Evolutionary conservation across 2,329 filamentous ascomycete species (phyloP).

Genomic region (Helicocarpus griseus): DNA sequence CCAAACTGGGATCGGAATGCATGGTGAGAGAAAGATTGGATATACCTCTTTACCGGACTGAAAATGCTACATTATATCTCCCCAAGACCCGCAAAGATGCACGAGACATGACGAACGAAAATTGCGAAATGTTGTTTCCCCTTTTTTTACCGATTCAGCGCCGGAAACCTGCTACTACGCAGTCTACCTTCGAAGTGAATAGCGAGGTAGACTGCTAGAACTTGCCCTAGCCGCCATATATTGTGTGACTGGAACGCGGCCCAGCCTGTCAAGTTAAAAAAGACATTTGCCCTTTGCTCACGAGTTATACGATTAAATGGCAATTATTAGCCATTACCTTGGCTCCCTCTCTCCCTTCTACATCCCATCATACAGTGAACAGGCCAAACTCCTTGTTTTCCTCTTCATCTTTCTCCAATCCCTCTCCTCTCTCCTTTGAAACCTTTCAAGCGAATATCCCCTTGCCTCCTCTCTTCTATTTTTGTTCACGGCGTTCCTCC

Average conservation of each 20-base stretch:
- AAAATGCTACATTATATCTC: background rate
- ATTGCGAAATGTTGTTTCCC: background rate
- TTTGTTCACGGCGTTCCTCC: background rate
- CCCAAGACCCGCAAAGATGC: background rate
- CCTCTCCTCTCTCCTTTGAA: background rate
- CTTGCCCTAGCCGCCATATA: too few relatives aligned
- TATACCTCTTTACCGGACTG: background rate
- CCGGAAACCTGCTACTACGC: background rate
- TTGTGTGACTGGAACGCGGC: too few relatives aligned
- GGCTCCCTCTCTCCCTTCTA: background rate
- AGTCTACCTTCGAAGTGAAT: too few relatives aligned
- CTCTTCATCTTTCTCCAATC: background rate
- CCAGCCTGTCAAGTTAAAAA: too few relatives aligned
- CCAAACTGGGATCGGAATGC: conserved; percentile 76
- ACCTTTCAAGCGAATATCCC: background rate
- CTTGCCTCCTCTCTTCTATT: background rate
- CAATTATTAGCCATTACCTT: too few relatives aligned
- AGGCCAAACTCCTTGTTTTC: background rate
- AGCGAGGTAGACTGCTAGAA: too few relatives aligned
- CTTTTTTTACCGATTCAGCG: too few relatives aligned
- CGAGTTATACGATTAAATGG: too few relatives aligned
- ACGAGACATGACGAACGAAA: background rate
- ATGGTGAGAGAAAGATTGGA: conserved; percentile 45
- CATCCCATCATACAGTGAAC: too few relatives aligned
- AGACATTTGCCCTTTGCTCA: too few relatives aligned